A percentile compares a stretch with the other conserved stretches of the same genome.
Conservation (phyloP, 345 rosid species). For the Hibiscus mutabilis region DNA sequence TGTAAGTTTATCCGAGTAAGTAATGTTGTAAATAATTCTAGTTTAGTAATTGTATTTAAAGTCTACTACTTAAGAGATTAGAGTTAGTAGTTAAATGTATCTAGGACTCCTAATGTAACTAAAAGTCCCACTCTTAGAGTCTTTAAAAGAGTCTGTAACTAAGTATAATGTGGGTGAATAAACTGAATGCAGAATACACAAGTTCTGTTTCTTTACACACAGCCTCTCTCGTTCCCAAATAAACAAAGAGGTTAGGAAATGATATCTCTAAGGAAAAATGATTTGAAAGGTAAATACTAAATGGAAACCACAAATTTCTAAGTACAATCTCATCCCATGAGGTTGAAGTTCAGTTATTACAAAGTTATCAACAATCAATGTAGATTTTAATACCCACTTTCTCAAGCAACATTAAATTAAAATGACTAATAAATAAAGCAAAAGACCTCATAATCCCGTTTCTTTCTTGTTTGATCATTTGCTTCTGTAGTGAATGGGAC, state of each 20-base stretch:
- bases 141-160: too few species aligned
- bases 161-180: too few species aligned
- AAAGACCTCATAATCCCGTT: constrained; percentile 91
- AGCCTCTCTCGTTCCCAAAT: neutral
- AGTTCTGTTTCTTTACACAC: too few species aligned
- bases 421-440: constrained; percentile 1
- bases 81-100: too few species aligned
- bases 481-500: constrained; percentile 86
- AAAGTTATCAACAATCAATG: constrained; percentile 5
- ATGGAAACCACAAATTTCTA: neutral
- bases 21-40: too few species aligned
- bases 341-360: constrained; percentile 6
- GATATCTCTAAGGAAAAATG: neutral
- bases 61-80: too few species aligned
- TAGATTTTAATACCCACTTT: constrained; percentile 5
- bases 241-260: neutral
- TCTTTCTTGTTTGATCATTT: constrained; percentile 86
- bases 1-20: too few species aligned
- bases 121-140: too few species aligned
- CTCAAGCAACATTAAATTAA: neutral
- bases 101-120: too few species aligned
- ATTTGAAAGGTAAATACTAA: neutral
- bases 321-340: neutral
- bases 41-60: too few species aligned
- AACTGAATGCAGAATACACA: too few species aligned